These are phyloP conservation scores for Beauveria bassiana DNA, from an alignment of 2,329 filamentous ascomycete genomes.

Conservation along the genomic window DNA sequence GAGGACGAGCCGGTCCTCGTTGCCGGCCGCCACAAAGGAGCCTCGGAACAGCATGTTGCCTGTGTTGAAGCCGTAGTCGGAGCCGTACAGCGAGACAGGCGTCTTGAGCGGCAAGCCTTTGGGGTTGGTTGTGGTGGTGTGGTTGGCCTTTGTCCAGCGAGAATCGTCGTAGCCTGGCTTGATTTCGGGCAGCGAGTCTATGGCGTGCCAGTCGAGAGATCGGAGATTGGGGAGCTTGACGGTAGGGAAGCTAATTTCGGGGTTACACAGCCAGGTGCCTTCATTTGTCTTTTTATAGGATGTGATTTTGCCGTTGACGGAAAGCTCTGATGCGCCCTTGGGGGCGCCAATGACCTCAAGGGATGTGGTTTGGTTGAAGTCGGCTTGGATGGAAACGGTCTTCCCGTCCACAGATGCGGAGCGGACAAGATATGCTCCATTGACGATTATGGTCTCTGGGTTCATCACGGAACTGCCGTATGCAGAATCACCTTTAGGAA, in stretches of 20 bases:
- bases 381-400: conserved; percentile 57
- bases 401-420: conserved; percentile 47
- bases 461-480: conserved; percentile 30
- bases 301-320: conserved; percentile 32
- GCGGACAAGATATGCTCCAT: conserved; percentile 57
- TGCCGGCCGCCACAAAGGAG: conserved; percentile 56
- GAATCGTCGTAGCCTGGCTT: conserved; percentile 58
- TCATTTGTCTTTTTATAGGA: conserved; percentile 29
- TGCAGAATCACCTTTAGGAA: conserved; percentile 26
- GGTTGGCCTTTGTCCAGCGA: conserved; percentile 54
- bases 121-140: conserved; percentile 51
- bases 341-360: conserved; percentile 63
- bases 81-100: conserved; percentile 57
- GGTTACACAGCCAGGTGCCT: conserved; percentile 41
- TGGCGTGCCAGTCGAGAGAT: conserved; percentile 56
- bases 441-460: conserved; percentile 45
- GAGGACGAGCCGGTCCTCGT: conserved; percentile 49
- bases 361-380: conserved; percentile 61
- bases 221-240: conserved; percentile 35
- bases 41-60: conserved; percentile 65
- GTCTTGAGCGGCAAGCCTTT: conserved; percentile 48
- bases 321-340: conserved; percentile 34
- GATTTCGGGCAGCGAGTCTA: conserved; percentile 67
- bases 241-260: conserved; percentile 43
- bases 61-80: conserved; percentile 67